Evolutionary conservation across 129 eudicot genomes (phyloP).

Genomic region (Artemisia tridentata): DNA sequence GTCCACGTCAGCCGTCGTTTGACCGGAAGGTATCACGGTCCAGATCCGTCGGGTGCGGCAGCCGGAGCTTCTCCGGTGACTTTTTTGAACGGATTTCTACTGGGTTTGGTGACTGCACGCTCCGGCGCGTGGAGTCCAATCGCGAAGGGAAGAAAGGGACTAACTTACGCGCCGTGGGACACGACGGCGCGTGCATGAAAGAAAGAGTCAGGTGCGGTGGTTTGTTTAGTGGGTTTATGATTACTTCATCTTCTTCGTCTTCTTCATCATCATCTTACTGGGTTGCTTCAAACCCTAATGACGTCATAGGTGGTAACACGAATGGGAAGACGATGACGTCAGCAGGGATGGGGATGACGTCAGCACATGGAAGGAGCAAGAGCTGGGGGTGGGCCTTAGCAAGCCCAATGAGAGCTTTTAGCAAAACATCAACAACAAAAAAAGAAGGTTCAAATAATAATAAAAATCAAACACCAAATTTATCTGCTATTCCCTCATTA

Average conservation of each 20-base stretch:
- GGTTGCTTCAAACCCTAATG: constrained; percentile 53
- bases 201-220: constrained; percentile 88
- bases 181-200: constrained; percentile 42
- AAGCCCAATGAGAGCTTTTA: constrained; percentile 84
- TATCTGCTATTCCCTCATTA: constrained; percentile 78
- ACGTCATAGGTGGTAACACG: constrained; percentile 18
- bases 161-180: constrained; percentile 18
- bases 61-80: constrained; percentile 94
- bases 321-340: constrained; percentile 34
- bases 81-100: constrained; percentile 87
- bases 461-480: constrained; percentile 55
- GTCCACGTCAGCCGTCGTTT: constrained; percentile 48
- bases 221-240: constrained; percentile 75
- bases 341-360: not conserved
- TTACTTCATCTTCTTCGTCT: constrained; percentile 78
- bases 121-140: constrained; percentile 83
- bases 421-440: constrained; percentile 37
- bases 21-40: constrained; percentile 82
- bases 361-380: constrained; percentile 45
- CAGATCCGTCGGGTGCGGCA: constrained; percentile 96
- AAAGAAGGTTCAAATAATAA: constrained; percentile 32
- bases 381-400: constrained; percentile 95
- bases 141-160: constrained; percentile 66
- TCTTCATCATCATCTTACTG: constrained; percentile 64
- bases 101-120: constrained; percentile 88